Evolutionary conservation across 116 monocot genomes (phyloP), one percentile per base, ranked within the genome.

Genomic region (Thalassia testudinum): DNA sequence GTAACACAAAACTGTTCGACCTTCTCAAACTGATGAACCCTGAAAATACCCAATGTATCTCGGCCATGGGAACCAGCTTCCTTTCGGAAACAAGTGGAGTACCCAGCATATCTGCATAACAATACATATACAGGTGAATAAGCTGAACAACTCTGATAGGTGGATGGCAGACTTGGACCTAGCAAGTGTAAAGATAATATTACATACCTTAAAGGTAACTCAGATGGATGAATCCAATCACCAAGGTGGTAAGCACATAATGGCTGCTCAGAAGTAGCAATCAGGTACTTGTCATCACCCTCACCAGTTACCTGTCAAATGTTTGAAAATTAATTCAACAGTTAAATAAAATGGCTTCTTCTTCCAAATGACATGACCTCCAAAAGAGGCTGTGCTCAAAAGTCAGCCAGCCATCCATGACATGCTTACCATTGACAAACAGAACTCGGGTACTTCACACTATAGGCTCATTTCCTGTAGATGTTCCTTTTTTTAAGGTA

Each of bases 21-120:
- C 53, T 97, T 97, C 69, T 97, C 95, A 70, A 97, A 97, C 30
- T 88, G 95, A 53, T 97, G 95, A 25, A 97, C 89, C 67, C 89
- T 78, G 53, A 97, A 97, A 51, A 97, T 88, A 24, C 95, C 89
- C 10, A 85, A 53, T 37, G 95, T 97, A 52, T 97, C 89, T 22
- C 85, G 64, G 16, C 95, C 95, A 85, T 97, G 95, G 48, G 95
- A 85, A 60, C 95, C 95, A 49, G 72, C 95, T 70, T 88, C 95
- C 38, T 97, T 97, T 42, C 95, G 71, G 60, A 97, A 97, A 67
- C 95, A 97, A 2, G 89, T 97, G 1, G 95, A 97, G 26, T 70
- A 85, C 49, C 88, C 95, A 63, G 82, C 95, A 77, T 97, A 88
- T 67, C 95, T 97, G 58, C 56, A 60, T 22, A 55, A 27, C 27